Evolutionary conservation across 306 rosid genomes (phyloP).

Genomic region (Boehmeria nivea): DNA sequence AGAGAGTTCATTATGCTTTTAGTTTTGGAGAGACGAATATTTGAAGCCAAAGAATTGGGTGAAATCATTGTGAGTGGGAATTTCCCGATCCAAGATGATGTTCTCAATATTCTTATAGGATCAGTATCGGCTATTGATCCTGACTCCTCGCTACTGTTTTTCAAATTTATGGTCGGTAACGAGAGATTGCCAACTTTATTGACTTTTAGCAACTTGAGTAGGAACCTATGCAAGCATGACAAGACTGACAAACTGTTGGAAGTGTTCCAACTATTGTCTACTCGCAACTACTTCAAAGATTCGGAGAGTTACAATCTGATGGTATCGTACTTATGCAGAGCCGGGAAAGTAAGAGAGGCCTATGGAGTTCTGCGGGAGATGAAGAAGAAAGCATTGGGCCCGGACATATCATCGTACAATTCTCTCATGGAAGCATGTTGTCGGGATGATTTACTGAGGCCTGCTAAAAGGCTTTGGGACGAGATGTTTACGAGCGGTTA

Average conservation of each 20-base stretch:
- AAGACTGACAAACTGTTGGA: slow-evolving; percentile 55
- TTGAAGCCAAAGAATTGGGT: slow-evolving; percentile 69
- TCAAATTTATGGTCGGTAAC: slow-evolving; percentile 60
- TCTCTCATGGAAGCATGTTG: slow-evolving; percentile 84
- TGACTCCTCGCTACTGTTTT: slow-evolving; percentile 47
- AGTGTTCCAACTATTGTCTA: slow-evolving; percentile 43
- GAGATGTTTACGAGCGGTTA: slow-evolving; percentile 85
- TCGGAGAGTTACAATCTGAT: slow-evolving; percentile 64
- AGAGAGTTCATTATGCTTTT: slow-evolving; percentile 53
- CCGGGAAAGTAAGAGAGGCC: slow-evolving; percentile 72
- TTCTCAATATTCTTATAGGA: slow-evolving; percentile 65
- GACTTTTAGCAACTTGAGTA: slow-evolving; percentile 59
- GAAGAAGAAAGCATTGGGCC: slow-evolving; percentile 67
- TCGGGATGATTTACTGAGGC: slow-evolving; percentile 70
- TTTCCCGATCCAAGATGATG: slow-evolving; percentile 69
- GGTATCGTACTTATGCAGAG: slow-evolving; percentile 68
- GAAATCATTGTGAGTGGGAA: slow-evolving; percentile 63
- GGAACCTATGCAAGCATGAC: slow-evolving; percentile 54
- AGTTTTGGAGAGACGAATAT: slow-evolving; percentile 43
- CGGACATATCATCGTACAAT: slow-evolving; percentile 56
- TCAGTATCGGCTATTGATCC: slow-evolving; percentile 59
- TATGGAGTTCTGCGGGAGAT: slow-evolving; percentile 69
- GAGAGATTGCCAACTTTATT: slow-evolving; percentile 56
- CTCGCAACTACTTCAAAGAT: slow-evolving; percentile 51
- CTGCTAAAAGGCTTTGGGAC: slow-evolving; percentile 88